phyloP scores from a whole-genome alignment of 805 yeast genomes.

The Barnettozyma wickerhamii region DNA sequence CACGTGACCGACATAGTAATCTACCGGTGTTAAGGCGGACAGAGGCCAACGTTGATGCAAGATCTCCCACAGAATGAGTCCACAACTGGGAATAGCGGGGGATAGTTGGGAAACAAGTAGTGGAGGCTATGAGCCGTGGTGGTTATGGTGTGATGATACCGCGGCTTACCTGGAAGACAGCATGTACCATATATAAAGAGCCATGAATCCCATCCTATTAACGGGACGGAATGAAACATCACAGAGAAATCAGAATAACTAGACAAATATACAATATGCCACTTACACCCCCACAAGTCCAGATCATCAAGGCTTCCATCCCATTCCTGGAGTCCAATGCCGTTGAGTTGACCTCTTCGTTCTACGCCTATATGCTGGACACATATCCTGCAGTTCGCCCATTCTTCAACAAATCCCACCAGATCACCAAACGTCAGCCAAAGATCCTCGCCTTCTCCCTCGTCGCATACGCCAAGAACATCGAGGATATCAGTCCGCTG shows the following conservation, averaged over 20 bases:
- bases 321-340: slow-evolving; percentile 58
- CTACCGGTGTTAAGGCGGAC: not conserved
- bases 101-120: no score
- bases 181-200: not conserved
- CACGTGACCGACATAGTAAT: slow-evolving; percentile 1
- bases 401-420: slow-evolving; percentile 60
- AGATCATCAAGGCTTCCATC: slow-evolving; percentile 41
- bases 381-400: slow-evolving; percentile 51
- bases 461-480: slow-evolving; percentile 56
- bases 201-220: not conserved
- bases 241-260: no score
- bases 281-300: slow-evolving; percentile 29
- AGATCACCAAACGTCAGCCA: slow-evolving; percentile 52
- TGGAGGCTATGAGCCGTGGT: no score
- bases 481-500: slow-evolving; percentile 53
- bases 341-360: slow-evolving; percentile 44
- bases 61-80: no score
- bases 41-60: no score
- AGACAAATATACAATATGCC: no score
- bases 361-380: slow-evolving; percentile 52
- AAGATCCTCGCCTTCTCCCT: slow-evolving; percentile 59
- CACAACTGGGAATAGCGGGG: no score
- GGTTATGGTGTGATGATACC: no score
- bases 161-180: no score
- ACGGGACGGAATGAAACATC: no score